Percentiles rank a stretch among this genome's conserved stretches.
Evolutionary conservation across 305 asterid species (phyloP).

Genomic region (Fraxinus greggii): DNA sequence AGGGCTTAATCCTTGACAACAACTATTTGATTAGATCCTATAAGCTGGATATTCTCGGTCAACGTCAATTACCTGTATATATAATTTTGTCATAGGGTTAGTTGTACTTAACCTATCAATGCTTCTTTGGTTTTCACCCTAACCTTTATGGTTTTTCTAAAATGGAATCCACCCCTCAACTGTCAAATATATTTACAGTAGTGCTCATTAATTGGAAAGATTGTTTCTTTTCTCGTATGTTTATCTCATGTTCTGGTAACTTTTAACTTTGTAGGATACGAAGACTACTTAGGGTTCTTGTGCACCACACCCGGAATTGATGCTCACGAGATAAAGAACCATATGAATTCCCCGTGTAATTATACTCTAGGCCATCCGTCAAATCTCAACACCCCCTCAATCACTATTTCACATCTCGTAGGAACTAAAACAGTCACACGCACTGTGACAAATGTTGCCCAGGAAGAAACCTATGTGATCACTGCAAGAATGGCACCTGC

Average conservation of each 20-base stretch:
- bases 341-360: conserved; percentile 81
- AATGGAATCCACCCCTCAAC: background rate
- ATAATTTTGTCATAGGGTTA: background rate
- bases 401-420: conserved; percentile 83
- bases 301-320: conserved; percentile 90
- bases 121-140: background rate
- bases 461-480: conserved; percentile 87
- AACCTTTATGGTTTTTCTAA: background rate
- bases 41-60: background rate
- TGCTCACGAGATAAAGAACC: conserved; percentile 59
- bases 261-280: conserved; percentile 50
- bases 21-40: background rate
- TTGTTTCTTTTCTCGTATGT: background rate
- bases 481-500: conserved; percentile 93
- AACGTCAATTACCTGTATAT: background rate
- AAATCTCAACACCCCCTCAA: conserved; percentile 82
- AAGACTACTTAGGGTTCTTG: conserved; percentile 90
- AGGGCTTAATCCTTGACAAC: background rate
- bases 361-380: conserved; percentile 87
- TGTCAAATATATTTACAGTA: background rate
- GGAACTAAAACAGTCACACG: conserved; percentile 81
- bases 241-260: conserved; percentile 3
- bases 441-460: conserved; percentile 78
- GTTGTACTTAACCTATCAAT: background rate
- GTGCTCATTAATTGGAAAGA: background rate